A percentile compares a stretch with the other conserved stretches of the same genome.
phyloP scores from a whole-genome alignment of 2,329 filamentous ascomycete genomes.

The Fusarium albidum region DNA sequence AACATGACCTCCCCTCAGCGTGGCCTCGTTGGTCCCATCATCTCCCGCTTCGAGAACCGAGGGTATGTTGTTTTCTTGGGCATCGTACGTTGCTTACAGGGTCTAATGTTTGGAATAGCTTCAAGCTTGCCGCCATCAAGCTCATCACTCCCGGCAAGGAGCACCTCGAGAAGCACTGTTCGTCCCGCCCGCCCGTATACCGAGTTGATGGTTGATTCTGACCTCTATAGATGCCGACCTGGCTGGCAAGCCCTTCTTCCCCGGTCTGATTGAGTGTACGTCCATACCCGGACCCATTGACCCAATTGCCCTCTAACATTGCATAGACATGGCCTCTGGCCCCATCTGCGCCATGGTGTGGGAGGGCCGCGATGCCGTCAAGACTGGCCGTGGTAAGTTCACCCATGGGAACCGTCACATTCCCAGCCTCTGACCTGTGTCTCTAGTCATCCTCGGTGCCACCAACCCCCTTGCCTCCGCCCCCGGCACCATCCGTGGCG shows the following conservation, averaged over 20 bases:
- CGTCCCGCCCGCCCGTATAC: slow-evolving; percentile 41
- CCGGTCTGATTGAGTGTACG: slow-evolving; percentile 89
- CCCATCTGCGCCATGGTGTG: slow-evolving; percentile 99
- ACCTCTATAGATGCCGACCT: slow-evolving; percentile 77
- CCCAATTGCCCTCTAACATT: slow-evolving; percentile 14
- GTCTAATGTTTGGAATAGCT: slow-evolving; percentile 61
- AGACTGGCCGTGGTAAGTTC: slow-evolving; percentile 88
- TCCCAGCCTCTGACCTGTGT: slow-evolving; percentile 26
- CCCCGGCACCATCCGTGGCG: slow-evolving; percentile 98
- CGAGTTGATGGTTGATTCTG: slow-evolving; percentile 35
- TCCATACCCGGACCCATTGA: slow-evolving; percentile 18
- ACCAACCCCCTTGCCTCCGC: slow-evolving; percentile 97
- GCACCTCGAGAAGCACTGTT: slow-evolving; percentile 97
- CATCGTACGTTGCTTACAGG: slow-evolving; percentile 20
- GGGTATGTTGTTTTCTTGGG: slow-evolving; percentile 64
- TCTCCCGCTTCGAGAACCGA: slow-evolving; percentile 96
- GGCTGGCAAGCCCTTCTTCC: slow-evolving; percentile 95
- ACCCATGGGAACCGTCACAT: background rate
- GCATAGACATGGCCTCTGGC: slow-evolving; percentile 90
- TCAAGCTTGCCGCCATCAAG: slow-evolving; percentile 99
- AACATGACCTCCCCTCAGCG: slow-evolving; percentile 65
- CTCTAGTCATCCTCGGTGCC: slow-evolving; percentile 86
- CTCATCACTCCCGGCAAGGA: slow-evolving; percentile 86
- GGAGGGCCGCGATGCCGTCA: slow-evolving; percentile 98
- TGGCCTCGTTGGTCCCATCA: slow-evolving; percentile 97